Evolutionary conservation across 768 basidiomycete genomes (phyloP), one percentile per base, ranked within the genome.

Genomic region (Rhodotorula babjevae): DNA sequence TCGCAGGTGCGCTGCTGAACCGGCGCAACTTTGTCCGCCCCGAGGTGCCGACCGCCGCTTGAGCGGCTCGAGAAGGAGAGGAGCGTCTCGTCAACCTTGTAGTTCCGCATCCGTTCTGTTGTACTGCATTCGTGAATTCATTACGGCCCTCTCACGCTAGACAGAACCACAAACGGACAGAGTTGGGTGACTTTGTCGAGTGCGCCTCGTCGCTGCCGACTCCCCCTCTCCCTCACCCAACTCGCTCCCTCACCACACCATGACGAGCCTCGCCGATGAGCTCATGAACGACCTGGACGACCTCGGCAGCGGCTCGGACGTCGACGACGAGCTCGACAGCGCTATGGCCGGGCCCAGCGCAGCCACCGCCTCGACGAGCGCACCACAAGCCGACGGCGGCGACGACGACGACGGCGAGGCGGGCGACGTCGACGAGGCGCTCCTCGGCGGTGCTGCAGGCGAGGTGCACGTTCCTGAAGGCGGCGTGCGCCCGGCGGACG

Each of bases 401-500:
- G n/a, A 21, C 1, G 70, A 46, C 46, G n/a, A 14, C 1, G 70
- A 46, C 46, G 58, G 53, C 61, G 64, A 49, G 84, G 84, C 86
- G 50, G 85, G 87, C 59, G 81, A 82, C 46, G 78, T 79, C 33
- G 74, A 82, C 36, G 61, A 66, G 29, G 82, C 83, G 3, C 79
- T 73, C 7, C 84, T 84, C 33, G 80, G 82, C 42, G 84, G 82
- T 2, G 85, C 84, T 47, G 86, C 84, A 44, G 82, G 79, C 31
- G 81, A 81, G 36, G 77, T 80, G 47, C 78, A 68, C 64, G 79
- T 83, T 9, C 81, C 82, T 0, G 78, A 81, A 58, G 94, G 93
- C 1, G 95, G 95, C 18, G 84, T 94, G 21, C 87, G 87, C 76
- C 95, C 95, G 23, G 92, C 94, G n/a, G 93, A 97, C 52, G 94